phyloP scores from a whole-genome alignment of 768 basidiomycete species.

The Leccinum boreale region DNA sequence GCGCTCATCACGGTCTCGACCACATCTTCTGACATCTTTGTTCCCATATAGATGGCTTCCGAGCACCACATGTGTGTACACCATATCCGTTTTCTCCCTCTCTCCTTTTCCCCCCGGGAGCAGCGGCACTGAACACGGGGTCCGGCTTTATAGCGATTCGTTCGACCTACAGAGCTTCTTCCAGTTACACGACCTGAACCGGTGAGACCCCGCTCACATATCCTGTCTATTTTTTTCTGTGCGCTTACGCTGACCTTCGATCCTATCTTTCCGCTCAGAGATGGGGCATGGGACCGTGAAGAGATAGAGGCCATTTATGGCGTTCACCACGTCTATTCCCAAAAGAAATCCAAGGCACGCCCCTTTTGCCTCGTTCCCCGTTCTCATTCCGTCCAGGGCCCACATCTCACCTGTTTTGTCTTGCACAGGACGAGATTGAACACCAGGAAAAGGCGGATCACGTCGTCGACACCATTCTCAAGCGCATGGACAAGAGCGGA shows the following conservation, averaged over 20 bases:
- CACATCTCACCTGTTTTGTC: not conserved
- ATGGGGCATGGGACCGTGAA: conserved; percentile 78
- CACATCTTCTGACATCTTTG: conserved; percentile 14
- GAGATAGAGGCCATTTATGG: conserved; percentile 97
- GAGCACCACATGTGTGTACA: conserved; percentile 78
- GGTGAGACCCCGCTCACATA: conserved; percentile 38
- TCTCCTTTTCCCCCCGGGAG: not conserved
- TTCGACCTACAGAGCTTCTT: conserved; percentile 90
- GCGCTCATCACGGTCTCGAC: not conserved
- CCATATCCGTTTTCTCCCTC: not conserved
- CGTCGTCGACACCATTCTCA: conserved; percentile 70
- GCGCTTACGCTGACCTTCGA: not conserved
- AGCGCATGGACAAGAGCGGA: conserved; percentile 64
- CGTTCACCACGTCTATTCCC: conserved; percentile 87
- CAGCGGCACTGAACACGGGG: not conserved
- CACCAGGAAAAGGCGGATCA: conserved; percentile 80
- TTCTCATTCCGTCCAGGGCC: not conserved
- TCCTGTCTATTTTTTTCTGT: not conserved
- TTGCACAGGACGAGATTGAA: conserved; percentile 61
- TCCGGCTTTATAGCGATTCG: conserved; percentile 53
- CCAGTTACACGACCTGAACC: conserved; percentile 90
- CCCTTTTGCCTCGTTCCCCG: not conserved
- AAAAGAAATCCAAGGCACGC: conserved; percentile 70
- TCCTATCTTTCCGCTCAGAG: conserved; percentile 37
- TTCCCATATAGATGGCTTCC: conserved; percentile 65